Percentiles rank a stretch among this genome's conserved stretches.
phyloP scores from a whole-genome alignment of 257 asterid genomes.

The Dorcoceras hygrometricum region DNA sequence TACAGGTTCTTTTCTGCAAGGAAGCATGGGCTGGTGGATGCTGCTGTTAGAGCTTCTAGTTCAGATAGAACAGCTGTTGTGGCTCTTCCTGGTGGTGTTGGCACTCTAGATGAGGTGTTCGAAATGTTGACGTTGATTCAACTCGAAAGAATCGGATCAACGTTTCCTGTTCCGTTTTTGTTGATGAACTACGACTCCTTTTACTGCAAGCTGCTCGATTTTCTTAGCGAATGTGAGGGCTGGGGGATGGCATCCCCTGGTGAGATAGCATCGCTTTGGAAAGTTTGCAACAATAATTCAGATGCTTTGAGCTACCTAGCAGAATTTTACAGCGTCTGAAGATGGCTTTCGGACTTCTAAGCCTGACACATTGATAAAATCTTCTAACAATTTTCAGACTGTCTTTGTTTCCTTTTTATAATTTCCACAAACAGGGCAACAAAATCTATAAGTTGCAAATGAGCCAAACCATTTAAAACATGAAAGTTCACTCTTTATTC shows the following conservation, averaged over 20 bases:
- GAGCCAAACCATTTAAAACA: too few species aligned
- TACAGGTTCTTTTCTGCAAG: slow-evolving; percentile 90
- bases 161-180: slow-evolving; percentile 67
- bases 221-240: slow-evolving; percentile 64
- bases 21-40: slow-evolving; percentile 92
- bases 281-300: slow-evolving; percentile 63
- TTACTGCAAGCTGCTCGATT: slow-evolving; percentile 73
- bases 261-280: slow-evolving; percentile 72
- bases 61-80: slow-evolving; percentile 75
- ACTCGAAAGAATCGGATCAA: slow-evolving; percentile 72
- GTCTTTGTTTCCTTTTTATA: neutral
- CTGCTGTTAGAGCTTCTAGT: slow-evolving; percentile 60
- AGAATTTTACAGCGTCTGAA: slow-evolving; percentile 50
- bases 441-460: too few species aligned
- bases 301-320: slow-evolving; percentile 71
- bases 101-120: slow-evolving; percentile 84
- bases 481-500: too few species aligned
- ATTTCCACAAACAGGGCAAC: too few species aligned
- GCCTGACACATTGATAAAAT: neutral
- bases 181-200: slow-evolving; percentile 83
- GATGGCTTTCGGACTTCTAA: neutral
- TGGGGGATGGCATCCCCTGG: slow-evolving; percentile 71
- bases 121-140: slow-evolving; percentile 86
- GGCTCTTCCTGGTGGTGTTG: slow-evolving; percentile 89
- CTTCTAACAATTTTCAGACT: neutral